These are phyloP conservation scores for Paraphaeosphaeria minitans DNA, from an alignment of 2,329 filamentous ascomycete genomes.

Conservation along the genomic window DNA sequence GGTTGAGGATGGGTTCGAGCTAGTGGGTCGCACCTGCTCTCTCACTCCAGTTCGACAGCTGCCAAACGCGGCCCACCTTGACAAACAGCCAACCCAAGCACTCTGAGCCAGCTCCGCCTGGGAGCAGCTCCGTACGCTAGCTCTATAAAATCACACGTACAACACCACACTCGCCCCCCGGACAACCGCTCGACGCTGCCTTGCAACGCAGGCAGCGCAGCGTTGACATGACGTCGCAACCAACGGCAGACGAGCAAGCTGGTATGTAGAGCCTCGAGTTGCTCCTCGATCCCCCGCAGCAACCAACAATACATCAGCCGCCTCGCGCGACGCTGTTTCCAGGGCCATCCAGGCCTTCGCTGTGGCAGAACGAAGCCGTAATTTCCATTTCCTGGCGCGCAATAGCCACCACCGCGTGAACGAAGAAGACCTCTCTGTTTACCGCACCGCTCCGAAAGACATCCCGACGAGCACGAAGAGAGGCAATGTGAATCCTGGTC, in stretches of 20 bases:
- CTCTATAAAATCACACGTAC: neutral
- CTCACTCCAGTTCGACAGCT: neutral
- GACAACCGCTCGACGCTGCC: neutral
- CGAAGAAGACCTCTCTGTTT: constrained; percentile 13
- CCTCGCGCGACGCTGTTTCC: constrained; percentile 8
- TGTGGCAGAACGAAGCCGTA: constrained; percentile 16
- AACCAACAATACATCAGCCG: neutral
- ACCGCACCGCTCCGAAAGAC: constrained; percentile 1
- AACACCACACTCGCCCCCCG: neutral
- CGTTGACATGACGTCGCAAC: neutral
- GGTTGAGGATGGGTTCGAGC: neutral
- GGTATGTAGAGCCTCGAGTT: neutral
- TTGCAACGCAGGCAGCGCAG: neutral
- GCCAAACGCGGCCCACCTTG: neutral
- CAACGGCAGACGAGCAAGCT: neutral
- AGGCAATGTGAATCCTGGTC: neutral
- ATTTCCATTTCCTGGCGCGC: constrained; percentile 21
- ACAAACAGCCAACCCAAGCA: neutral
- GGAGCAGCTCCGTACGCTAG: neutral
- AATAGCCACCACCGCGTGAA: constrained; percentile 17
- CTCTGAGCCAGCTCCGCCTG: too few relatives aligned
- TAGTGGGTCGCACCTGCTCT: neutral
- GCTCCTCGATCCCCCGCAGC: neutral
- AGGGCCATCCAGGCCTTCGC: constrained; percentile 18
- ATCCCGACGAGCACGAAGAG: neutral